phyloP scores from a whole-genome alignment of 202 grass and related monocot species.

The Elaeis oleifera region DNA sequence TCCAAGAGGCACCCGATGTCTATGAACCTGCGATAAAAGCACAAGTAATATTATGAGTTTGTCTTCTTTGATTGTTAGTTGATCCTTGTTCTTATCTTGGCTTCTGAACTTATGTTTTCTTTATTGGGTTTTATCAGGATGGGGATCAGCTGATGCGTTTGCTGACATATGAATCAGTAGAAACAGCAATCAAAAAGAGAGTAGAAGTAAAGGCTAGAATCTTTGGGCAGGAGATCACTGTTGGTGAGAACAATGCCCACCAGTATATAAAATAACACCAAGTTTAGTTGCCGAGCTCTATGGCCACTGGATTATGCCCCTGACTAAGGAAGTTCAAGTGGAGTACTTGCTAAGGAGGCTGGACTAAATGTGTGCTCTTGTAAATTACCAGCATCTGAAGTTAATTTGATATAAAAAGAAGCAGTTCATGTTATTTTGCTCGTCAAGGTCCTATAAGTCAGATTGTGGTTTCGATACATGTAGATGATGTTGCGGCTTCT shows the following conservation, averaged over 20 bases:
- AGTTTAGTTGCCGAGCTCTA: slow-evolving; percentile 73
- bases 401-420: too few species aligned
- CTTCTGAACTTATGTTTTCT: background rate
- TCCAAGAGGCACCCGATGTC: slow-evolving; percentile 43
- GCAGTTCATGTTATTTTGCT: too few species aligned
- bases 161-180: slow-evolving; percentile 60
- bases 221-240: slow-evolving; percentile 71
- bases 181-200: slow-evolving; percentile 47
- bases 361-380: slow-evolving; percentile 34
- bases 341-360: slow-evolving; percentile 70
- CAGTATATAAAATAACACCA: slow-evolving; percentile 69
- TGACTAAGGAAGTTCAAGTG: slow-evolving; percentile 88
- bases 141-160: slow-evolving; percentile 46
- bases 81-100: background rate
- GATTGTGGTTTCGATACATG: too few species aligned
- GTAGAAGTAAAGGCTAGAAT: slow-evolving; percentile 61
- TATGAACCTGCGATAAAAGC: slow-evolving; percentile 62
- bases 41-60: slow-evolving; percentile 32
- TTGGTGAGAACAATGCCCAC: slow-evolving; percentile 27
- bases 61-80: too few species aligned
- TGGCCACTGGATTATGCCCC: slow-evolving; percentile 77
- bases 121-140: slow-evolving; percentile 37
- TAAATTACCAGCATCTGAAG: too few species aligned
- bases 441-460: too few species aligned
- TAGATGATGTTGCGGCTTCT: too few species aligned